A percentile compares a stretch with the other conserved stretches of the same genome.
phyloP scores from a whole-genome alignment of 1,284 basidiomycete species.

The Entoloma clypeatum region DNA sequence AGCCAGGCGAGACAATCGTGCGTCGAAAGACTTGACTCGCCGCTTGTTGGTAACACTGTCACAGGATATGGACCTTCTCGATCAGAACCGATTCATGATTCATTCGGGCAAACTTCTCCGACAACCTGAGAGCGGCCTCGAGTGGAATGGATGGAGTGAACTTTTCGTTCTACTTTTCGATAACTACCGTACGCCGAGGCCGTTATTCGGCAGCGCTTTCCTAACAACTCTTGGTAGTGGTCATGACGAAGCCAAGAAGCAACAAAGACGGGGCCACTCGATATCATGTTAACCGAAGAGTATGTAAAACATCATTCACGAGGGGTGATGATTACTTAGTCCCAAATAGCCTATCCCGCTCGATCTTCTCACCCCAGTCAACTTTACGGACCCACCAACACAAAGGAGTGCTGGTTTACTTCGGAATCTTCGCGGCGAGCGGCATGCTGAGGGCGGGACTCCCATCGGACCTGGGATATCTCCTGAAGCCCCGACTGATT shows the following conservation, averaged over 20 bases:
- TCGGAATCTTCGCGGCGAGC: constrained; percentile 48
- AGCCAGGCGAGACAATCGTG: constrained; percentile 74
- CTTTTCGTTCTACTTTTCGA: constrained; percentile 88
- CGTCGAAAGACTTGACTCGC: too few relatives aligned
- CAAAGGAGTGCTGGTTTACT: constrained; percentile 63
- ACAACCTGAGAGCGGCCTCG: constrained; percentile 80
- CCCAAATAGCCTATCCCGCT: constrained; percentile 86
- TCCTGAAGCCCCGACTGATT: constrained; percentile 50
- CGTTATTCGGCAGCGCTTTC: neutral
- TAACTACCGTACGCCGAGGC: constrained; percentile 64
- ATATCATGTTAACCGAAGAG: constrained; percentile 77
- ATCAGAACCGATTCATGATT: constrained; percentile 80
- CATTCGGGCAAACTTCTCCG: constrained; percentile 78
- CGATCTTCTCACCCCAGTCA: constrained; percentile 77
- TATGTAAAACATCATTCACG: constrained; percentile 33
- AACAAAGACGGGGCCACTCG: constrained; percentile 71
- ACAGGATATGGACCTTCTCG: constrained; percentile 86
- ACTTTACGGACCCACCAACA: constrained; percentile 72
- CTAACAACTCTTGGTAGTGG: constrained; percentile 60
- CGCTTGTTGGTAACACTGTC: constrained; percentile 6
- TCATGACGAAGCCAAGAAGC: constrained; percentile 82
- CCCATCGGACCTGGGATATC: constrained; percentile 26
- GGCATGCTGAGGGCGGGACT: too few relatives aligned
- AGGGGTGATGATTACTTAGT: constrained; percentile 9
- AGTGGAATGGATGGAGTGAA: constrained; percentile 86